Base-by-base conservation (phyloP, 805 yeast genomes). In the Groenewaldozyma salmanticensis region DNA sequence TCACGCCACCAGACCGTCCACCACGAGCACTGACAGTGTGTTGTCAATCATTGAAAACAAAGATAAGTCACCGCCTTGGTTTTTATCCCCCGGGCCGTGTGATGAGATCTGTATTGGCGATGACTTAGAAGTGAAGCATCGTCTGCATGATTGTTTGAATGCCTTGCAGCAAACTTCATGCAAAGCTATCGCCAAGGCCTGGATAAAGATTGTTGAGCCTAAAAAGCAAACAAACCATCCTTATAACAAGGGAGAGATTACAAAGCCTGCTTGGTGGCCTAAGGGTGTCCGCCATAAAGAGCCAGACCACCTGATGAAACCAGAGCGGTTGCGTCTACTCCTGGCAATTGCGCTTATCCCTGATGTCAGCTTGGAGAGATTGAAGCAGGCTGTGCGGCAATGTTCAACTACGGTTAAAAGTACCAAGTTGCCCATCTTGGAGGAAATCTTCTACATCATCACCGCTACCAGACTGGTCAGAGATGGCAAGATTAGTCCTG, bases 201-300 rank as follows among this genome's bases (percentile, higher is more conserved):
- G 87, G 86, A 79, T 82, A 35, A 72, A 69, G 49, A 57, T 64
- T 1, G 64, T 79, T 13, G 86, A 79, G 52, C 88, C 90, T 2
- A 66, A 60, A 40, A 81, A 81, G 47, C 85, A 80, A 57, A 66
- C 79, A 1, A 59, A 61, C 19, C 70, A 61, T 49, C 90, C 90
- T 3, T 81, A 81, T 54, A 79, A 74, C 40, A 52, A 54, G 6
- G 75, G 75, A 2, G 70, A 71, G 11, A 37, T 20, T 0, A 50
- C 71, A 9, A 72, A 65, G 46, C 92, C 90, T 0, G 51, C 53
- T 4, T 81, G 88, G 88, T 81, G 92, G 92, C 88, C 88, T 0
- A 29, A 33, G 0, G 42, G 47, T 9, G 72, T 78, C 1, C 62
- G 73, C 29, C 90, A 81, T 58, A 66, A 64, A 34, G 88, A 81